A percentile compares a stretch with the other conserved stretches of the same genome.
Conservation (phyloP, 2,329 filamentous ascomycete genomes). For the Fusarium sp. region DNA sequence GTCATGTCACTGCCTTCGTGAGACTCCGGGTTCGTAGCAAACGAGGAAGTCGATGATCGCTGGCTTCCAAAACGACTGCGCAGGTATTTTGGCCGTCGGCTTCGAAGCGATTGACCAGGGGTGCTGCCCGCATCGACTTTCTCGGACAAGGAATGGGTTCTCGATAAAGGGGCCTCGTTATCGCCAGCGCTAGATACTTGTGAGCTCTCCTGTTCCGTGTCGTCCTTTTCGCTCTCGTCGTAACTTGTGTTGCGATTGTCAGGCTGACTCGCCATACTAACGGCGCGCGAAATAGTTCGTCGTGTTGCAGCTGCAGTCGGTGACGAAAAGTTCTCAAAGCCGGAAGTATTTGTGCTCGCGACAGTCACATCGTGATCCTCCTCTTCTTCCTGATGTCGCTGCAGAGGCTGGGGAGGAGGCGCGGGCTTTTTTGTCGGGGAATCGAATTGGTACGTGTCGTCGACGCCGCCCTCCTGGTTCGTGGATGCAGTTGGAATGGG, state of each 20-base stretch:
- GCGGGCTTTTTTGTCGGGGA: conserved; percentile 46
- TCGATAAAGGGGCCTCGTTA: conserved; percentile 43
- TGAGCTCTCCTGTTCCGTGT: conserved; percentile 44
- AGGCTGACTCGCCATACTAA: conserved; percentile 55
- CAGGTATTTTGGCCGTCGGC: conserved; percentile 65
- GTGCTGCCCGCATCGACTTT: conserved; percentile 56
- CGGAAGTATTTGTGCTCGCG: conserved; percentile 56
- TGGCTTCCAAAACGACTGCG: conserved; percentile 66
- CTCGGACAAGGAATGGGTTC: conserved; percentile 46
- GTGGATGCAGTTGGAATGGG: conserved; percentile 60
- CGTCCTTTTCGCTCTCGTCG: conserved; percentile 38
- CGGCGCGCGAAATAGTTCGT: conserved; percentile 61
- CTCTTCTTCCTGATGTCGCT: conserved; percentile 9
- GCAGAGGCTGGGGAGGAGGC: conserved; percentile 33
- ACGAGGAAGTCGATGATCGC: conserved; percentile 69
- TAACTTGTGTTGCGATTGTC: conserved; percentile 39
- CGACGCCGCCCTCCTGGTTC: conserved; percentile 48
- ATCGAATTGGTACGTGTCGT: conserved; percentile 71
- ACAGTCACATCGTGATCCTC: conserved; percentile 42
- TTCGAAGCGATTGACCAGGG: conserved; percentile 57
- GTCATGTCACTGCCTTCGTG: conserved; percentile 77
- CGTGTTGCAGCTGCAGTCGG: conserved; percentile 65
- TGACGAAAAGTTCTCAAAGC: conserved; percentile 63
- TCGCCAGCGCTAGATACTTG: conserved; percentile 44
- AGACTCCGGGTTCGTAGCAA: conserved; percentile 62